Conservation (phyloP, 129 eudicot genomes). For the Pulicaria dysenterica region DNA sequence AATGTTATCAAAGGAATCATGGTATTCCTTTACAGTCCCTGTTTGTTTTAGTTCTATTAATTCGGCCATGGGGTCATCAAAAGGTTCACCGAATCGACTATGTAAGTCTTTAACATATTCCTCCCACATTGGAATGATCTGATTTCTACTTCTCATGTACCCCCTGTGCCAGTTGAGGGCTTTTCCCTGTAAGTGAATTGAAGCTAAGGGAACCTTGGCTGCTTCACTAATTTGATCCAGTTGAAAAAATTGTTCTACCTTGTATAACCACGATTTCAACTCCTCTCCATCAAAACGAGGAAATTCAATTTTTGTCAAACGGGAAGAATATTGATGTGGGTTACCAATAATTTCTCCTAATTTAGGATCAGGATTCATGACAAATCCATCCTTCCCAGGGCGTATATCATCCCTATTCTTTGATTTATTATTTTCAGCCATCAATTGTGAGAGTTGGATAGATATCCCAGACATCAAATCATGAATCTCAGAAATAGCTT, state of each 20-base stretch:
- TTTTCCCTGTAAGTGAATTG: slow-evolving; percentile 12
- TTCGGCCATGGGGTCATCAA: slow-evolving; percentile 24
- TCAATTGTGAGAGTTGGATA: not conserved
- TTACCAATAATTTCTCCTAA: not conserved
- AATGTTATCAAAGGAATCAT: slow-evolving; percentile 20
- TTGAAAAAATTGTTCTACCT: slow-evolving; percentile 7
- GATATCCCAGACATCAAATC: not conserved
- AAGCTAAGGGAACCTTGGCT: not conserved
- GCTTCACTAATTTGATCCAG: not conserved
- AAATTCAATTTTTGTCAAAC: slow-evolving; percentile 21
- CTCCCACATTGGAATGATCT: not conserved
- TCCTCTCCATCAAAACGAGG: slow-evolving; percentile 4
- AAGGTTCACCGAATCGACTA: slow-evolving; percentile 9
- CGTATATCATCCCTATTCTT: not conserved
- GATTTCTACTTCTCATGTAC: not conserved
- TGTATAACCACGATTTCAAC: slow-evolving; percentile 17
- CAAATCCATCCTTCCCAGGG: not conserved
- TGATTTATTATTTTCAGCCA: not conserved
- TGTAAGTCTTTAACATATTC: not conserved
- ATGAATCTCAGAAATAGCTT: not conserved
- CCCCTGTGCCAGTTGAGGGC: slow-evolving; percentile 13
- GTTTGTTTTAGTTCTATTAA: not conserved
- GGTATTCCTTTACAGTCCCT: not conserved
- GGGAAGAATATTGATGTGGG: not conserved
- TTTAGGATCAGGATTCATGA: not conserved